Percentiles rank a stretch among this genome's conserved stretches.
phyloP scores from a whole-genome alignment of 495 filamentous ascomycete genomes.

The Podospora conica region DNA sequence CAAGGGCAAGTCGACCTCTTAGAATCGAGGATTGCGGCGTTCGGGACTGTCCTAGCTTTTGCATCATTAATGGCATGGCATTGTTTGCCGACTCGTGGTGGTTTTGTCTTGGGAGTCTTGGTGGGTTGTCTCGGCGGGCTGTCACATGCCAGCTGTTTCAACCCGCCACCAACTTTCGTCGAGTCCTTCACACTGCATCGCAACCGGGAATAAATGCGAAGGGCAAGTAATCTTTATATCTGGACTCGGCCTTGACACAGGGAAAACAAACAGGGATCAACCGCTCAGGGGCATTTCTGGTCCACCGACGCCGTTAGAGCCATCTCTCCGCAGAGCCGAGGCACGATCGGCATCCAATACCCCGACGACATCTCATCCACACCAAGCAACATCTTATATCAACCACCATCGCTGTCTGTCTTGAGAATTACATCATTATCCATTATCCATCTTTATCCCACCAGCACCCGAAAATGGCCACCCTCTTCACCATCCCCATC shows the following conservation, averaged over 20 bases:
- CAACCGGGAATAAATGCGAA: not conserved
- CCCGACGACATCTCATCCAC: not conserved
- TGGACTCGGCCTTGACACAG: not conserved
- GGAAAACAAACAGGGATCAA: not conserved
- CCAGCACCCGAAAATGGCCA: slow-evolving; percentile 4
- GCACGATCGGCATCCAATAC: not conserved
- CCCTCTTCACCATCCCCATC: slow-evolving; percentile 41
- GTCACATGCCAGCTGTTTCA: slow-evolving; percentile 1
- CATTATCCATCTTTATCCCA: not conserved
- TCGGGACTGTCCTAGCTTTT: not conserved
- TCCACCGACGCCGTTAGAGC: not conserved
- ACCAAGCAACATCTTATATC: not conserved
- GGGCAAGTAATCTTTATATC: not conserved
- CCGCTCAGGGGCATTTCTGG: not conserved
- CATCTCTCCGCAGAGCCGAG: not conserved
- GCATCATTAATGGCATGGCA: not conserved
- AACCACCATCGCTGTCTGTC: not conserved
- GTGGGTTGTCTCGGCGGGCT: not conserved
- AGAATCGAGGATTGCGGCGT: not conserved
- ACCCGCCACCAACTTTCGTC: not conserved
- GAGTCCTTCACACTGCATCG: not conserved
- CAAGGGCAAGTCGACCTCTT: not conserved
- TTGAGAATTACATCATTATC: not conserved
- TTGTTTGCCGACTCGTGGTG: not conserved
- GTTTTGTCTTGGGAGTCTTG: not conserved